Conservation (phyloP, 2,329 filamentous ascomycete species). For the Beauveria caledonica region DNA sequence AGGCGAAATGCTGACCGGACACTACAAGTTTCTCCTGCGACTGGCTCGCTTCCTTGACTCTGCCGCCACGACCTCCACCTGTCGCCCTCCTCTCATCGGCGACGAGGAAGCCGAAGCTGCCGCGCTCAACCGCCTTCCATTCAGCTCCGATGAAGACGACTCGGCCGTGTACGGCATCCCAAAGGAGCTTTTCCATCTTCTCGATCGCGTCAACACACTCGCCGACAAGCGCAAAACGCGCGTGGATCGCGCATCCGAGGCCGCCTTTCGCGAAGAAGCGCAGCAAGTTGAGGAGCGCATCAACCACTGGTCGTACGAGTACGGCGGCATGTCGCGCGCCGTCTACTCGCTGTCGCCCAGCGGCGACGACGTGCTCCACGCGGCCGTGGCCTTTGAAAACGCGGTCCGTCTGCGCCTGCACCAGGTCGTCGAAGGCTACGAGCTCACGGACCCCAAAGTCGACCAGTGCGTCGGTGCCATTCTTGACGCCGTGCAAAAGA, state of each 20-base stretch:
- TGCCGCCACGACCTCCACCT: slow-evolving; percentile 26
- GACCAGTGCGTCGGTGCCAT: slow-evolving; percentile 26
- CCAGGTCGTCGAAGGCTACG: slow-evolving; percentile 35
- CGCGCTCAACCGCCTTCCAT: slow-evolving; percentile 20
- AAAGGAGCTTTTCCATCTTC: slow-evolving; percentile 26
- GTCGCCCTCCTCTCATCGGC: slow-evolving; percentile 26
- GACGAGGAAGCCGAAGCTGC: slow-evolving; percentile 22
- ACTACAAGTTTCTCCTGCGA: slow-evolving; percentile 30
- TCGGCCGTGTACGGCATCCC: slow-evolving; percentile 28
- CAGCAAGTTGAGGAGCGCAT: slow-evolving; percentile 26
- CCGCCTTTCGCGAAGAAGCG: slow-evolving; percentile 22
- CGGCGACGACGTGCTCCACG: slow-evolving; percentile 24
- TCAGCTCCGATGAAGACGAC: slow-evolving; percentile 23
- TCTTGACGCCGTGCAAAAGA: slow-evolving; percentile 27
- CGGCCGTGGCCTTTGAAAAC: slow-evolving; percentile 31
- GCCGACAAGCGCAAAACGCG: slow-evolving; percentile 25
- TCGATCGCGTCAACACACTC: slow-evolving; percentile 25
- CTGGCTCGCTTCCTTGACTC: slow-evolving; percentile 26
- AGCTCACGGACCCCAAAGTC: slow-evolving; percentile 26
- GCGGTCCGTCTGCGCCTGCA: slow-evolving; percentile 34
- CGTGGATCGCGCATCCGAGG: slow-evolving; percentile 23
- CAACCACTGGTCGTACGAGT: slow-evolving; percentile 28
- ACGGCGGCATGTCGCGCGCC: slow-evolving; percentile 20
- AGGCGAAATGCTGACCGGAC: slow-evolving; percentile 26
- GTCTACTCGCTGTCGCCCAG: slow-evolving; percentile 16